Evolutionary conservation across 2,329 filamentous ascomycete genomes (phyloP).

Genomic region (Sordariomycetes sp.): DNA sequence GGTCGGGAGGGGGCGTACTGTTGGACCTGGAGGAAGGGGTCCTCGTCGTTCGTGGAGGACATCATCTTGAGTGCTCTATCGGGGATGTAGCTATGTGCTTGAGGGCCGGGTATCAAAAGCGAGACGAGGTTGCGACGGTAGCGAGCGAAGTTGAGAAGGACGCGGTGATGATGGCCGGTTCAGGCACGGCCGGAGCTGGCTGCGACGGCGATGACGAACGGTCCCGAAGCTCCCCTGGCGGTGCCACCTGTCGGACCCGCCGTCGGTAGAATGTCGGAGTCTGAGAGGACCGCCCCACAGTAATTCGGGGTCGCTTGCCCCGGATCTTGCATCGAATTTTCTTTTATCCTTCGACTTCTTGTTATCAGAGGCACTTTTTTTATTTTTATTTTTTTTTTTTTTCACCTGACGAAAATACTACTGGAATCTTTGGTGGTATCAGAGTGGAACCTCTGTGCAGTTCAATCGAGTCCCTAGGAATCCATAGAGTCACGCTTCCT

Average conservation of each 20-base stretch:
- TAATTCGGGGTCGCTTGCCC: neutral
- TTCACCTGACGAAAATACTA: no score
- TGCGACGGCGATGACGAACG: neutral
- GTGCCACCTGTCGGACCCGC: neutral
- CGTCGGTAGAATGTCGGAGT: neutral
- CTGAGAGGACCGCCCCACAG: neutral
- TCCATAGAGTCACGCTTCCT: no score
- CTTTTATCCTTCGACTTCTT: no score
- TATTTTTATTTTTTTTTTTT: no score
- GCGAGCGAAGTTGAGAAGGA: neutral
- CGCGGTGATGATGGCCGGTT: neutral
- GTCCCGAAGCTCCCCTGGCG: neutral
- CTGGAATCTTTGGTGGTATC: no score
- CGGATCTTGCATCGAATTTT: neutral
- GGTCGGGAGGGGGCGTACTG: slow-evolving; percentile 31
- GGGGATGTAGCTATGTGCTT: neutral
- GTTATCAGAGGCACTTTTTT: no score
- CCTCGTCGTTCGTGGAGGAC: slow-evolving; percentile 54
- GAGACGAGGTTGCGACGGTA: neutral
- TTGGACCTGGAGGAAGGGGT: slow-evolving; percentile 61
- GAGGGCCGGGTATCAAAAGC: neutral
- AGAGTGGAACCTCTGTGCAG: no score
- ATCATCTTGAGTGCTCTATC: slow-evolving; percentile 34
- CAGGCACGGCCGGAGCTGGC: neutral
- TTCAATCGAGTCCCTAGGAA: no score